Evolutionary conservation across 345 rosid genomes (phyloP), one percentile per base, ranked within the genome.

Genomic region (Bretschneidera sinensis): DNA sequence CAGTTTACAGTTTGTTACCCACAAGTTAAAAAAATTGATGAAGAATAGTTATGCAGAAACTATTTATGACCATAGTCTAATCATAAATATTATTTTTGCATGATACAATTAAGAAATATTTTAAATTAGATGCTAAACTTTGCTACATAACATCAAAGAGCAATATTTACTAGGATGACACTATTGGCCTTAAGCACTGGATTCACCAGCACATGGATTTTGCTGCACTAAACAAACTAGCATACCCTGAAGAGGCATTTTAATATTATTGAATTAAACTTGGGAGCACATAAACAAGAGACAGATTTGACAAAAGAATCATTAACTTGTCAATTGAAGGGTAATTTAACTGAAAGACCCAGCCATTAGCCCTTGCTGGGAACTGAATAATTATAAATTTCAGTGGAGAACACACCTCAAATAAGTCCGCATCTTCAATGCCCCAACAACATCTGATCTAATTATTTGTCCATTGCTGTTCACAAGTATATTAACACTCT

Each of bases 371-470:
- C 39, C 9, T 39, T 54, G 16, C 16, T 28, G 33, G 15, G 45
- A 49, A 21, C 52, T 11, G 17, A 3, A 7, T 9, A 47, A 31
- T 9, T 9, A 4, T 31, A 31, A 31, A 51, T 4, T 28, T 28
- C 20, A 20, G 22, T 54, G 14, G 66, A 28, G 31, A n/a, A 56
- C 79, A 60, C 60, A 94, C 99, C 90, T 94, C 74, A 94, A 72
- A 73, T 84, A 90, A 20, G 97, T 86, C 75, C 99, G 79, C 99
- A 94, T 94, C 87, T 94, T 94, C 76, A 94, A 68, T 16, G 97
- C 99, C 64, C 97, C 99, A 56, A 89, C 96, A 48, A 94, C 97
- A 79, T 94, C 99, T 9, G 97, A 94, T 72, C 95, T 75, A 61
- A 90, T 77, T 21, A 94, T 85, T 69, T 94, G 97, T 47, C 99